Base-by-base conservation (phyloP, 2,329 filamentous ascomycete genomes). In the Fusarium miscanthi region DNA sequence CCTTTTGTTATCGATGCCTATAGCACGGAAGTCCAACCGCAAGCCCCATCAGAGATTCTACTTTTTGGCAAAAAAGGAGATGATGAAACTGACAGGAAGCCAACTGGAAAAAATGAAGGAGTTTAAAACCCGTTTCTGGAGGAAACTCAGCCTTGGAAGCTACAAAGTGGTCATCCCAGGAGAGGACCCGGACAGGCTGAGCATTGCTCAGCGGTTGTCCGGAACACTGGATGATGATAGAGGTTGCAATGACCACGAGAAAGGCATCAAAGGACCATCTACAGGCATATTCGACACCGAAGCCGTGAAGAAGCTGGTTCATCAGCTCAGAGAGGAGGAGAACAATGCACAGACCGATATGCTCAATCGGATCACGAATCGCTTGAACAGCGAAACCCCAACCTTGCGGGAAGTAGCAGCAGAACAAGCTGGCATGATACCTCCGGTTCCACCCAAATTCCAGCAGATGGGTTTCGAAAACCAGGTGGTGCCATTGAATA, bases 61-160 rank as follows among this genome's bases (percentile, higher is more conserved):
- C 31, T 70, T 74, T 41, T 59, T 77, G 12, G 72, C 75, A 6
- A 77, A 74, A 38, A 73, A 68, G 31, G 72, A 75, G 38, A 74
- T 76, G 74, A 38, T 74, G 52, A 69, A 38, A 17, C 43, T 72
- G n/a, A 60, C 61, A 31, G 73, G 71, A 5, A 12, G 33, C 8
- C 40, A 64, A 19, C 52, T 76, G 19, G 40, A 43, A 17, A 17
- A 62, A 4, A 42, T 77, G 23, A 40, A 57, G 13, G 46, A 69
- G 23, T 76, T 77, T 41, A 70, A 70, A 58, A 46, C 1, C 13
- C 59, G 59, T 16, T 70, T 73, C 42, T 23, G 68, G 14, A n/a
- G 27, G 9, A 11, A 63, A 21, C 30, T 75, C 30, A 56, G 70
- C 10, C 43, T 77, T 3, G 66, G 63, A 13, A 21, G 27, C 14